Conservation (phyloP, 192 early-diverging fungal genomes). For the Helicostylum pulchrum region DNA sequence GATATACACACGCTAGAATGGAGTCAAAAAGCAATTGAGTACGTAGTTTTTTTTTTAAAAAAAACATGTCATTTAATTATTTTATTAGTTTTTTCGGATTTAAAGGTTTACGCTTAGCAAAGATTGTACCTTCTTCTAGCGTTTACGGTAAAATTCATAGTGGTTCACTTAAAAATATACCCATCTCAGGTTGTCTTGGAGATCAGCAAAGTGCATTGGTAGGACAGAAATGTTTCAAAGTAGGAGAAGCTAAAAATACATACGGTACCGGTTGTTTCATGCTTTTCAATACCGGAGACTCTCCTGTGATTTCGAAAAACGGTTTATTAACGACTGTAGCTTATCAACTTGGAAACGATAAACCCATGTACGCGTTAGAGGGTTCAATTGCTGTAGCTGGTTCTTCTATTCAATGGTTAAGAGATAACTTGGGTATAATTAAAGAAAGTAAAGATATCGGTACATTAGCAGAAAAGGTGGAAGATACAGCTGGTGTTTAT, state of each 20-base stretch:
- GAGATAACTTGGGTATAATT: slow-evolving; percentile 82
- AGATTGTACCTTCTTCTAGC: slow-evolving; percentile 79
- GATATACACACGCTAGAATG: slow-evolving; percentile 77
- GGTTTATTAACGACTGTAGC: slow-evolving; percentile 89
- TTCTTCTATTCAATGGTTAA: slow-evolving; percentile 86
- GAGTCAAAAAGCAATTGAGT: slow-evolving; percentile 63
- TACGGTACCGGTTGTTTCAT: slow-evolving; percentile 97
- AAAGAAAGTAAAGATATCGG: slow-evolving; percentile 70
- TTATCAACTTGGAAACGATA: slow-evolving; percentile 77
- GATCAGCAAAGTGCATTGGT: slow-evolving; percentile 95
- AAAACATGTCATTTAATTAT: neutral
- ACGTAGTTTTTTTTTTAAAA: neutral
- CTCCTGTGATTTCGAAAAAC: slow-evolving; percentile 71
- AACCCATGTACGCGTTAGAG: slow-evolving; percentile 83
- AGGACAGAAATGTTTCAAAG: slow-evolving; percentile 87
- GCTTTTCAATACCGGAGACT: slow-evolving; percentile 86
- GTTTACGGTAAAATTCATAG: slow-evolving; percentile 62
- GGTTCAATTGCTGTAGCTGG: slow-evolving; percentile 91
- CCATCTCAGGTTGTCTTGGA: slow-evolving; percentile 86
- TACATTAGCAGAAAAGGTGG: slow-evolving; percentile 59
- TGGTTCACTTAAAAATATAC: slow-evolving; percentile 64
- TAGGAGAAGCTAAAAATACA: slow-evolving; percentile 91
- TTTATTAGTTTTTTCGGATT: slow-evolving; percentile 31
- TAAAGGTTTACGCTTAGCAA: slow-evolving; percentile 64
- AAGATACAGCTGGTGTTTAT: slow-evolving; percentile 84